Conservation (phyloP, 2,329 filamentous ascomycete species). For the Macroventuria anomochaeta region DNA sequence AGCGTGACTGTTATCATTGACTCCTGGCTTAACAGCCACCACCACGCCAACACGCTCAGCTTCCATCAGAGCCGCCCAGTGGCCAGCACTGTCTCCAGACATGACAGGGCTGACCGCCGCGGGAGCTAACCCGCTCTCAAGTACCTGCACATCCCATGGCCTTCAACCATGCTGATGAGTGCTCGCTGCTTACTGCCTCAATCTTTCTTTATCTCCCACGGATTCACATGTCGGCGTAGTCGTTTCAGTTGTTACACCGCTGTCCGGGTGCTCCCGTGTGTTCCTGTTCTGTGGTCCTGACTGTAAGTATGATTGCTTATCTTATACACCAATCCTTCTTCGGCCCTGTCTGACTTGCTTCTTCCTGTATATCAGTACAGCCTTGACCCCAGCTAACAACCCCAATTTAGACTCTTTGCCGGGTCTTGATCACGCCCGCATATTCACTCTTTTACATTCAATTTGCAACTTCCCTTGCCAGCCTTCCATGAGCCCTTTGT, state of each 20-base stretch:
- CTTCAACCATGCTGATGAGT: constrained; percentile 23
- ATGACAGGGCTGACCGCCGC: constrained; percentile 38
- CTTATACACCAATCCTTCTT: constrained; percentile 38
- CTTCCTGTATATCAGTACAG: constrained; percentile 39
- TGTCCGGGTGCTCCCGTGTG: constrained; percentile 42
- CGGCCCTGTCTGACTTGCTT: constrained; percentile 27
- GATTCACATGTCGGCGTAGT: constrained; percentile 27
- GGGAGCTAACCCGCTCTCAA: constrained; percentile 43
- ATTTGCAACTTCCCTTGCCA: constrained; percentile 17
- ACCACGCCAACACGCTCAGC: constrained; percentile 25
- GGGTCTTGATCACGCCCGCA: constrained; percentile 17
- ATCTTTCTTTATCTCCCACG: constrained; percentile 32
- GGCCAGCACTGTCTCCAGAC: constrained; percentile 25
- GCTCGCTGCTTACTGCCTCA: constrained; percentile 19
- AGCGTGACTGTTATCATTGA: constrained; percentile 37
- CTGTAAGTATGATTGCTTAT: constrained; percentile 42
- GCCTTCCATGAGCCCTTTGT: constrained; percentile 45
- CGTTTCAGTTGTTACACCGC: constrained; percentile 35
- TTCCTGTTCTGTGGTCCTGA: constrained; percentile 30
- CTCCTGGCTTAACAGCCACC: constrained; percentile 27
- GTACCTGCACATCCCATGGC: constrained; percentile 41
- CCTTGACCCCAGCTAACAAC: constrained; percentile 35
- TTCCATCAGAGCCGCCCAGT: constrained; percentile 24
- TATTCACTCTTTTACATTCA: constrained; percentile 14
- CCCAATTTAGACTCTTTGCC: constrained; percentile 20